Base-by-base conservation (phyloP, 306 rosid species). In the Oxytropis ochrocephala region DNA sequence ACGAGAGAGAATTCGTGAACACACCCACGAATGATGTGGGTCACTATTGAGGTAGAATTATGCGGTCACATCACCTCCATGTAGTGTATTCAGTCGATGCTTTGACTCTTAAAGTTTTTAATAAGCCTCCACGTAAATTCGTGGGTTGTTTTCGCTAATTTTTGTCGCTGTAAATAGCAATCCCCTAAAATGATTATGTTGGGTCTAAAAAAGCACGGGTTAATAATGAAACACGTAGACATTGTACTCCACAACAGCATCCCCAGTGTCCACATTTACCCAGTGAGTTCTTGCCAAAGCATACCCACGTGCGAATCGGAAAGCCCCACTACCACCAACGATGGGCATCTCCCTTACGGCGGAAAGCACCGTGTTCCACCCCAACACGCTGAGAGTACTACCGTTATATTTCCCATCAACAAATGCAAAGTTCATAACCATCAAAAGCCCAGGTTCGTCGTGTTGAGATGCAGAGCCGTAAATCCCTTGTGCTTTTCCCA, bases 401-500 rank as follows among this genome's bases (percentile, higher is more conserved):
- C 81, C 76, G 2, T 70, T 77, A 4, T 62, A 70, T n/a, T 70
- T 51, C 1, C 81, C 81, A 3, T 70, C 67, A 0, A 44, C 13
- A 58, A 77, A 77, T 0, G 30, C 81, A 2, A 77, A 77, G 27
- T 64, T 75, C 59, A 70, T 10, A 0, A 63, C 49, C 74, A 79
- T 62, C 29, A 74, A 13, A 1, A 74, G 32, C 4, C 73, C 67
- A 0, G 0, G 0, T 3, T 82, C 88, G 0, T 82, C 88, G 0
- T 72, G 12, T 8, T 80, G 89, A 5, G 80, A 64, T 0, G 92
- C 87, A 13, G 71, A 50, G 0, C 72, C 85, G 16, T 76, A 82
- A 1, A 87, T 38, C 3, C 92, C 89, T 7, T 87, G 92, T 18
- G 88, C 86, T 32, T 61, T 80, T n/a, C 92, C 92, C 8, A 87